Base-by-base conservation (phyloP, 306 rosid genomes). In the Sphenostylis stenocarpa region DNA sequence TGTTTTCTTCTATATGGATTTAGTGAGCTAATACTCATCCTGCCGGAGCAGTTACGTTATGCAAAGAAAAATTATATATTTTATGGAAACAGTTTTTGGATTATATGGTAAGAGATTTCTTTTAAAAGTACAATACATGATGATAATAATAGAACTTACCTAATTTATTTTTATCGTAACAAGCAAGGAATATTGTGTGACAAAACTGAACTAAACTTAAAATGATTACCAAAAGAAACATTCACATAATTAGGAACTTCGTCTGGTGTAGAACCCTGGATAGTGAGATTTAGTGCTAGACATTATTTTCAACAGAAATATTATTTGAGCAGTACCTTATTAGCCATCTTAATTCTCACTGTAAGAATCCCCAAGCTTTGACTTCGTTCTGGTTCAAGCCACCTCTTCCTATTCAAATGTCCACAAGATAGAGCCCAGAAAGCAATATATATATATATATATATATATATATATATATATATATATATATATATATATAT, bases 181-280 rank as follows among this genome's bases (percentile, higher is more conserved):
- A 43, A 61, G 53, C 73, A 70, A 39, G 80, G 4, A 75, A 56
- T 38, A 9, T 56, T 8, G 64, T 33, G 15, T 43, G 44, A 36
- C 57, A 36, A 34, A 48, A 28, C 73, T 29, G 16, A 75, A 47
- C 23, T 48, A 75, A 15, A 36, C 7, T 36, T 9, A 38, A 38
- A 68, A 10, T 26, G 43, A 7, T 28, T 53, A 36, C 43, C 76
- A 39, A 66, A 75, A 81, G n/a, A 20, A 26, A 75, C 53, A 71
- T 48, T 21, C 64, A 67, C 80, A 75, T 67, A 39, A 75, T 67
- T 67, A 28, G 34, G 24, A 80, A 63, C 58, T 17, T n/a, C 23
- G 29, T 57, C 33, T 34, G 34, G 39, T 21, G 43, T 7, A 79
- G 44, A 79, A 51, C 44, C 24, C 52, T 53, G 38, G 53, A 36